phyloP scores from a whole-genome alignment of 1,139 yeast genomes.

The Magnusiomyces suaveolens region DNA sequence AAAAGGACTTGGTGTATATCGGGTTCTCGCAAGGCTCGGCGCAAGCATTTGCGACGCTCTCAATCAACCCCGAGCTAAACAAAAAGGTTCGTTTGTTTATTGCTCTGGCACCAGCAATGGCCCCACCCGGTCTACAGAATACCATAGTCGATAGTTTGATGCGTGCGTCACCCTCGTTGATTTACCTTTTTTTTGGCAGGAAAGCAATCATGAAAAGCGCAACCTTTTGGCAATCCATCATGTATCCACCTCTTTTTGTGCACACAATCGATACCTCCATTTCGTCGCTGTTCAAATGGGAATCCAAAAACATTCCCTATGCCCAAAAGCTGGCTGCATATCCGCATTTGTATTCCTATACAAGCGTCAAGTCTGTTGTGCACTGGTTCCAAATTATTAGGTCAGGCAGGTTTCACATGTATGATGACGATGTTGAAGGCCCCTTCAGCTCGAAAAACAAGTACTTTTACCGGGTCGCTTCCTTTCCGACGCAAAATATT shows the following conservation, averaged over 20 bases:
- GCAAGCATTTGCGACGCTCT: constrained; percentile 73
- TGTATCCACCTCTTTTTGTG: constrained; percentile 76
- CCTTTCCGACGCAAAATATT: constrained; percentile 58
- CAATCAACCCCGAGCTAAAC: constrained; percentile 62
- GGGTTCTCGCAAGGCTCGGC: constrained; percentile 93
- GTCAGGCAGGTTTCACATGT: constrained; percentile 78
- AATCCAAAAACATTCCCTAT: constrained; percentile 53
- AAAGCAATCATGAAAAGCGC: constrained; percentile 67
- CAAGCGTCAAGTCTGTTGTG: constrained; percentile 84
- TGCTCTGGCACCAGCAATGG: constrained; percentile 88
- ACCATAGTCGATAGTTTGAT: constrained; percentile 65
- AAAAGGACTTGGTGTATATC: constrained; percentile 47
- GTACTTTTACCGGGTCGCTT: constrained; percentile 48
- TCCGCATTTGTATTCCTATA: constrained; percentile 78
- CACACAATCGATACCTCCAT: constrained; percentile 63
- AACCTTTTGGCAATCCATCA: constrained; percentile 68
- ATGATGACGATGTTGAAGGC: constrained; percentile 46
- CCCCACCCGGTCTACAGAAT: constrained; percentile 78
- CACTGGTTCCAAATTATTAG: constrained; percentile 95
- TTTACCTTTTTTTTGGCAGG: constrained; percentile 67
- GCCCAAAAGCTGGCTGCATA: constrained; percentile 69
- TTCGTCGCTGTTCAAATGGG: constrained; percentile 68
- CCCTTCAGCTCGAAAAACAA: constrained; percentile 31
- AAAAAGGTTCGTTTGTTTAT: constrained; percentile 59
- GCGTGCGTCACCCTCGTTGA: constrained; percentile 67